Base-by-base conservation (phyloP, 179 eudicot species). In the Gypsophila paniculata region DNA sequence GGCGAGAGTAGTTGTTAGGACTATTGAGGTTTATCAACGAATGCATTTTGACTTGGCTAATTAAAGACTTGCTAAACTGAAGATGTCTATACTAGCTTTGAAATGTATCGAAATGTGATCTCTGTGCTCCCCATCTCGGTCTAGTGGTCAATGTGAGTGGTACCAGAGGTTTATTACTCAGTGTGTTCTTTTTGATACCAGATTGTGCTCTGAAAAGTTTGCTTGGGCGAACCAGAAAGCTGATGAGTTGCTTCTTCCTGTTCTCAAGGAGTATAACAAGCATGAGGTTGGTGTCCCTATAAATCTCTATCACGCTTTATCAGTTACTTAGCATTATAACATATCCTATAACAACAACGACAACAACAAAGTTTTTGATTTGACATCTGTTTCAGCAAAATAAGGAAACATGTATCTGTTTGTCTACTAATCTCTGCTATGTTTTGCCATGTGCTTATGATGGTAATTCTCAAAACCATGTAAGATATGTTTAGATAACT, bases 181-280 rank as follows among this genome's bases (percentile, higher is more conserved):
- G 74, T 11, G 8, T 36, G 11, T 26, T 79, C 39, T 75, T 8
- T 57, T 58, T 77, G 70, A 49, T 17, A 72, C 73, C 86, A 93
- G 98, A 82, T 77, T 91, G 75, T 91, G 98, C 75, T 88, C 87
- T 86, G 98, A 93, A 74, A 93, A 89, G 85, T 88, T 93, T 80
- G 89, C 90, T 19, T 93, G 98, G 98, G 76, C 77, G 60, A 73
- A 75, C 64, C 89, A 86, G 72, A 93, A 91, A 86, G 90, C 97
- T 23, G 97, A 93, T 75, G 97, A 93, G 76, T 73, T 91, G 87
- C 91, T 93, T 62, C 72, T 82, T 36, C 98, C 98, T 59, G 98
- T 93, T 49, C 61, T 93, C 63, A 89, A 91, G 83, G 98, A 93
- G 84, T 93, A 93, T 80, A 86, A 85, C 80, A 93, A 89, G 66